Percentiles rank a stretch among this genome's conserved stretches.
Evolutionary conservation across 345 rosid species (phyloP).

Genomic region (Ricinus communis): DNA sequence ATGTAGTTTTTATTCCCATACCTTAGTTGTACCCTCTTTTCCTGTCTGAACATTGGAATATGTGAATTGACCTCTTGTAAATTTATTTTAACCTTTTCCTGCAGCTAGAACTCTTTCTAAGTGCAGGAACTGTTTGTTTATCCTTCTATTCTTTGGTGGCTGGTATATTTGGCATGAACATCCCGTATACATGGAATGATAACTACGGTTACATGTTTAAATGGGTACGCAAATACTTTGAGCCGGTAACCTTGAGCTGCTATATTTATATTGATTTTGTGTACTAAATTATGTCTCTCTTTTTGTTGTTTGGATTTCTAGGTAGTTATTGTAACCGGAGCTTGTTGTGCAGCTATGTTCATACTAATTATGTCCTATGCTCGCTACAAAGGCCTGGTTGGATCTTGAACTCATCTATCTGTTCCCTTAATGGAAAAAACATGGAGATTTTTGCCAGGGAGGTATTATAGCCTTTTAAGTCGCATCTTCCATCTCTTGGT

Average conservation of each 20-base stretch:
- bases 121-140: conserved; percentile 25
- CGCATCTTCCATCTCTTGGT: background rate
- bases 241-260: background rate
- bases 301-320: conserved; percentile 20
- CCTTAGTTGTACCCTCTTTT: background rate
- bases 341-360: conserved; percentile 41
- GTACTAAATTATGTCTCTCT: background rate
- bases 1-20: background rate
- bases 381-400: conserved; percentile 81
- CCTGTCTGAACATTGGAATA: background rate
- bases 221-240: conserved; percentile 51
- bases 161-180: conserved; percentile 92
- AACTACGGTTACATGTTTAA: conserved; percentile 73
- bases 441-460: background rate
- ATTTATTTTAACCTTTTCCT: background rate
- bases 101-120: conserved; percentile 24
- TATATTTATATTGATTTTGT: background rate
- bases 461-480: background rate
- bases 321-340: conserved; percentile 66
- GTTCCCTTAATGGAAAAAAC: background rate
- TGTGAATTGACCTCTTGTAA: background rate
- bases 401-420: conserved; percentile 47
- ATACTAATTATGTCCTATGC: conserved; percentile 68
- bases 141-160: conserved; percentile 57
- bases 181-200: conserved; percentile 79